A percentile compares a stretch with the other conserved stretches of the same genome.
These are phyloP conservation scores for Solanum piurae DNA, from an alignment of 257 asterid species.

Conservation along the genomic window DNA sequence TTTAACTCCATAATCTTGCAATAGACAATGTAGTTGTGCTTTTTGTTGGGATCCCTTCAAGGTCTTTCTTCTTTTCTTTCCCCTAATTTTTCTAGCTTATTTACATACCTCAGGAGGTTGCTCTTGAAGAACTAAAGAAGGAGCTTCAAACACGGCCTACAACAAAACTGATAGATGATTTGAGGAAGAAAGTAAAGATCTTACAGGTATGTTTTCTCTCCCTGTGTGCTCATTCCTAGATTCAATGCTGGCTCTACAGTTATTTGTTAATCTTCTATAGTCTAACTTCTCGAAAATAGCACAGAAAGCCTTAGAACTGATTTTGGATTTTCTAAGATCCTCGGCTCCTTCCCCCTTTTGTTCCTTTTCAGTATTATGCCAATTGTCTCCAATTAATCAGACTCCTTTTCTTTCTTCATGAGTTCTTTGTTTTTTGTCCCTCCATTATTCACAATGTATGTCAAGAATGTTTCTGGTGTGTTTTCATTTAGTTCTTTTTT, in stretches of 20 bases:
- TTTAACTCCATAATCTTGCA: neutral
- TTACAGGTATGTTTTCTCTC: constrained; percentile 51
- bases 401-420: neutral
- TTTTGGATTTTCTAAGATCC: neutral
- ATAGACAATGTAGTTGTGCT: neutral
- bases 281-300: neutral
- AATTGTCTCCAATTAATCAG: neutral
- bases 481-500: neutral
- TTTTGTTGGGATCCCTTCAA: neutral
- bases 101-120: constrained; percentile 44
- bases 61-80: neutral
- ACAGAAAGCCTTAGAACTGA: neutral
- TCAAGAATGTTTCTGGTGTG: neutral
- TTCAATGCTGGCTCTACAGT: neutral
- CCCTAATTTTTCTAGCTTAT: neutral
- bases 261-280: neutral
- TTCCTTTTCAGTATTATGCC: neutral
- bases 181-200: constrained; percentile 87
- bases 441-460: neutral
- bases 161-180: constrained; percentile 72
- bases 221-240: neutral
- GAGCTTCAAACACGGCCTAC: constrained; percentile 90
- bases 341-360: neutral
- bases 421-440: neutral
- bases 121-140: constrained; percentile 67